These are phyloP conservation scores for Xylariaceae sp. DNA, from an alignment of 2,329 filamentous ascomycete species.

Conservation along the genomic window DNA sequence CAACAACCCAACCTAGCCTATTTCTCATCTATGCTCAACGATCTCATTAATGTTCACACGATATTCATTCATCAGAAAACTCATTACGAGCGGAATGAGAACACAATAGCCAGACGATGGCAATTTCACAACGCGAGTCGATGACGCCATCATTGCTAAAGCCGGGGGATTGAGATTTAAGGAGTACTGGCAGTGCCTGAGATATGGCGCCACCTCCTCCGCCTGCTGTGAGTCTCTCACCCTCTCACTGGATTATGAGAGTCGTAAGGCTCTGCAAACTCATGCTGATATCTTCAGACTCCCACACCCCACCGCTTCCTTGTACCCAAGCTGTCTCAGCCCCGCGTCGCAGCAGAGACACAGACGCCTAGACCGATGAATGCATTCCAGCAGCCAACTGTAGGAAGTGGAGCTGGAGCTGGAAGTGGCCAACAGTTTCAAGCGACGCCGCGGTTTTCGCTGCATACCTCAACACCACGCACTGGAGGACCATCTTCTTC, in stretches of 20 bases:
- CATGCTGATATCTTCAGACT: conserved; percentile 20
- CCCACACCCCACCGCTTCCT: conserved; percentile 32
- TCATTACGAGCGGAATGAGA: too few relatives aligned
- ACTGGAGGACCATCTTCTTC: conserved; percentile 19
- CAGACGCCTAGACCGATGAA: conserved; percentile 24
- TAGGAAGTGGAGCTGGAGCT: too few relatives aligned
- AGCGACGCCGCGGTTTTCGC: conserved; percentile 31
- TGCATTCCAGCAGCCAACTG: conserved; percentile 16
- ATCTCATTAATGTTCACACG: too few relatives aligned
- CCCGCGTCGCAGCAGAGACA: too few relatives aligned
- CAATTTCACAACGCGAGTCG: not conserved
- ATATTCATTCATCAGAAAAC: too few relatives aligned
- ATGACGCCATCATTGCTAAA: conserved; percentile 14
- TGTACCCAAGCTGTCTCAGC: conserved; percentile 28
- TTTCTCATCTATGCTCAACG: too few relatives aligned
- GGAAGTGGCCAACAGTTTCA: conserved; percentile 29
- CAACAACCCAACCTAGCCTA: too few relatives aligned
- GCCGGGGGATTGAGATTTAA: too few relatives aligned
- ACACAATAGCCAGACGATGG: too few relatives aligned
- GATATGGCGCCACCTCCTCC: conserved; percentile 27
- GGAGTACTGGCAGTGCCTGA: too few relatives aligned
- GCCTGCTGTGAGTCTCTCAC: conserved; percentile 24
- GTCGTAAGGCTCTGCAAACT: not conserved
- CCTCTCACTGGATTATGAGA: too few relatives aligned
- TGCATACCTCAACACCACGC: conserved; percentile 29